Evolutionary conservation across 306 rosid species (phyloP).

Genomic region (Quercus suber): DNA sequence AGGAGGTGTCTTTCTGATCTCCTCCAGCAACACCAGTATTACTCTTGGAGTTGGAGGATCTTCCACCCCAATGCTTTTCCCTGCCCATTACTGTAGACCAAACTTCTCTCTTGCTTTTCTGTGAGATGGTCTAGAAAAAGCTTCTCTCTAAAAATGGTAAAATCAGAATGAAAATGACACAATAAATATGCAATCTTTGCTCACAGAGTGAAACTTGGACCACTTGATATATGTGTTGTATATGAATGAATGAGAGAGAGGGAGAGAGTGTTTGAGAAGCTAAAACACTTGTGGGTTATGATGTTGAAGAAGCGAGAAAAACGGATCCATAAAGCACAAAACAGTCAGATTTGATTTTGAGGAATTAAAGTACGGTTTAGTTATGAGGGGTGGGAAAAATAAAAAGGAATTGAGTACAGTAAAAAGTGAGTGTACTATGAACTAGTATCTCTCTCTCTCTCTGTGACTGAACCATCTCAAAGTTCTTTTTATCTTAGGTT

Average conservation of each 20-base stretch:
- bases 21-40: constrained; percentile 10
- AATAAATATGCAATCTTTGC: constrained; percentile 11
- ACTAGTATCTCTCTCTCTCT: background rate
- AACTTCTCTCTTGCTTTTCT: background rate
- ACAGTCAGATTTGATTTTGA: constrained; percentile 43
- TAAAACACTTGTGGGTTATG: constrained; percentile 22
- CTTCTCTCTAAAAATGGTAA: background rate
- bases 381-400: background rate
- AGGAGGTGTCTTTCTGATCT: constrained; percentile 18
- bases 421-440: no score
- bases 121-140: constrained; percentile 7
- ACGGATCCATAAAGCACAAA: constrained; percentile 69
- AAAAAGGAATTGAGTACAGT: background rate
- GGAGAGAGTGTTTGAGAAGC: background rate
- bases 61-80: constrained; percentile 61
- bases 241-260: constrained; percentile 14
- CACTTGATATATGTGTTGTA: no score
- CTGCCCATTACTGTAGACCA: constrained; percentile 47
- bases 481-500: background rate
- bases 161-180: constrained; percentile 44
- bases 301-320: constrained; percentile 55
- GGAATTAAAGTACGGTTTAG: constrained; percentile 44
- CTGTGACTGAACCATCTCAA: background rate
- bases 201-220: background rate
- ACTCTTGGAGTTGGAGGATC: constrained; percentile 45